These are phyloP conservation scores for Phyllosticta citrichinensis DNA, from an alignment of 2,329 filamentous ascomycete species.

Conservation along the genomic window DNA sequence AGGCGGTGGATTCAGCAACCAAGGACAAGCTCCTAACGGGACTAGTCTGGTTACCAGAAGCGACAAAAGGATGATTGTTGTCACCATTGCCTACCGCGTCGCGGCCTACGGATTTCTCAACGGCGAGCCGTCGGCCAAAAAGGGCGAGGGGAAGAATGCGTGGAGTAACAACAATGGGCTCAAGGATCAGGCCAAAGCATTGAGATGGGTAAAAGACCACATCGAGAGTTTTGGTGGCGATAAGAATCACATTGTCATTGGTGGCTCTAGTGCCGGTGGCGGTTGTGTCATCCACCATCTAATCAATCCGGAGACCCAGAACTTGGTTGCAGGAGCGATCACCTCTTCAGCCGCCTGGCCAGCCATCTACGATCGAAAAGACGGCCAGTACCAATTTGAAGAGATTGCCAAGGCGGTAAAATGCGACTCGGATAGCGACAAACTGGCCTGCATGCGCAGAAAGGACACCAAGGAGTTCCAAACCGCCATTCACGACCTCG, in stretches of 20 bases:
- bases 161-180: constrained; percentile 28
- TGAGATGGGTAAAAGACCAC: constrained; percentile 28
- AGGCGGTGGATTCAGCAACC: constrained; percentile 28
- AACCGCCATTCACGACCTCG: constrained; percentile 24
- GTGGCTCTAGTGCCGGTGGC: constrained; percentile 31
- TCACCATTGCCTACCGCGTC: constrained; percentile 33
- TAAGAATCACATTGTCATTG: constrained; percentile 28
- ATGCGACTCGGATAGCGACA: constrained; percentile 19
- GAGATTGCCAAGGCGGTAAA: constrained; percentile 23
- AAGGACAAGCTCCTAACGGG: constrained; percentile 28
- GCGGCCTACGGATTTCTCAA: constrained; percentile 31
- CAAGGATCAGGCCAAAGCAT: constrained; percentile 26
- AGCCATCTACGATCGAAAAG: constrained; percentile 26
- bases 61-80: constrained; percentile 24
- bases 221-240: constrained; percentile 30
- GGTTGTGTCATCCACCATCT: constrained; percentile 29
- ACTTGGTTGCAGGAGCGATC: constrained; percentile 26
- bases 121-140: constrained; percentile 17
- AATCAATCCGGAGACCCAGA: constrained; percentile 27
- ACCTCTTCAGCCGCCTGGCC: constrained; percentile 30
- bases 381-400: constrained; percentile 35
- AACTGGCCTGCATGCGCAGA: constrained; percentile 29
- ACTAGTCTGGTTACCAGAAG: constrained; percentile 23
- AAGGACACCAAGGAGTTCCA: constrained; percentile 30
- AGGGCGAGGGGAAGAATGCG: constrained; percentile 14